Evolutionary conservation across 306 rosid species (phyloP), one percentile per base, ranked within the genome.

Genomic region (Lablab purpureus): DNA sequence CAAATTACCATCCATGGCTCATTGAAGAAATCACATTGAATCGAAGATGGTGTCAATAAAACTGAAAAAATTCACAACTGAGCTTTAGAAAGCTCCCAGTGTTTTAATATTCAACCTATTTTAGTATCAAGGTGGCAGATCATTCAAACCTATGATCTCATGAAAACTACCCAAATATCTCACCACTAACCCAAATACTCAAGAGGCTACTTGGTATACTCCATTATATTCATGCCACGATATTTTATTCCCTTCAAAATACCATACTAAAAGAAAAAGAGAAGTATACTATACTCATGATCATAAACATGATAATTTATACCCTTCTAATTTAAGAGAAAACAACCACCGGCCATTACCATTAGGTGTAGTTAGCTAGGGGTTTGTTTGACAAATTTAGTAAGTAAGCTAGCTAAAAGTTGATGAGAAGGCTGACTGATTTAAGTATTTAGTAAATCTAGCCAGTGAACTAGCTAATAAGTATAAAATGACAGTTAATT

Each of bases 1-100:
- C 22, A 82, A 75, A 82, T 36, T 59, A 69, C n/a, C 1, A 49
- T 43, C 59, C 59, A 22, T 51, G 58, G 11, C 22, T 51, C 58
- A 21, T 49, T 14, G 69, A 60, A 51, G 52, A 76, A 59, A 68
- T 50, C 45, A 68, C 56, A n/a, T 12, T 17, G 47, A 75, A 18
- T 75, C 7, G 40, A 66, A 56, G 45, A 36, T 37, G 5, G 60
- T 12, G 41, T 79, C 62, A 37, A n/a, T n/a, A n/a, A n/a, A n/a
- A n/a, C n/a, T n/a, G n/a, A n/a, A n/a, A n/a, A n/a, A n/a, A n/a
- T n/a, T n/a, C n/a, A n/a, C n/a, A n/a, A n/a, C n/a, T n/a, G n/a
- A n/a, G n/a, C n/a, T n/a, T n/a, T n/a, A n/a, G n/a, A n/a, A n/a
- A n/a, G n/a, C n/a, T n/a, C n/a, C n/a, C n/a, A n/a, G n/a, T n/a